phyloP scores from a whole-genome alignment of 78 protist genomes.

The Dictyostelium citrinum region DNA sequence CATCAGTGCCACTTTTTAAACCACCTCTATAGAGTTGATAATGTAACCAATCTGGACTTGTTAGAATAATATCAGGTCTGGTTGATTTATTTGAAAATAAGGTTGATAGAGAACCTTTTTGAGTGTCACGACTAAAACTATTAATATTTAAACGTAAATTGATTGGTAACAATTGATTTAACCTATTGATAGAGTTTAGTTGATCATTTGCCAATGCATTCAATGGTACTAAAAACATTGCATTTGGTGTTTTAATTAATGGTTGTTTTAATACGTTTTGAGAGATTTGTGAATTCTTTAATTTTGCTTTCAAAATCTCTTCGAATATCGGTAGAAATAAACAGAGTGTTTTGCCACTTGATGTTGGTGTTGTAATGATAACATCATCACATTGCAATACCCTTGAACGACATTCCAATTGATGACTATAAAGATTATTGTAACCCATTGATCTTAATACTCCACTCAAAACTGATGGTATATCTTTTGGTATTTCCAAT shows the following conservation, averaged over 20 bases:
- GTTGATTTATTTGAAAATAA: neutral
- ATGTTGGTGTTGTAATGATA: conserved; percentile 78
- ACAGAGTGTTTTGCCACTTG: conserved; percentile 77
- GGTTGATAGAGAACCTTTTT: neutral
- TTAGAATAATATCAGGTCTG: conserved; percentile 43
- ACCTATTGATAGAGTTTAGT: conserved; percentile 1
- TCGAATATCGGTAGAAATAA: conserved; percentile 64
- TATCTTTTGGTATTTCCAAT: neutral
- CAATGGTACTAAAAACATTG: conserved; percentile 77
- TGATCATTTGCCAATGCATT: conserved; percentile 82
- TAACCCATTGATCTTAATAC: conserved; percentile 15
- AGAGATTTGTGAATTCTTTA: neutral
- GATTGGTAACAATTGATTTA: neutral
- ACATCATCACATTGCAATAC: neutral
- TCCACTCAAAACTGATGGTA: neutral
- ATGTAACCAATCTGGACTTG: conserved; percentile 82
- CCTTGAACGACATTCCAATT: conserved; percentile 22
- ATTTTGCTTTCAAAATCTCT: neutral
- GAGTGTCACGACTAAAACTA: conserved; percentile 12
- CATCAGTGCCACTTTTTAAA: neutral
- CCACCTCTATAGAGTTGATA: conserved; percentile 46
- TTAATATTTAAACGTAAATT: conserved; percentile 11
- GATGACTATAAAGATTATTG: conserved; percentile 30
- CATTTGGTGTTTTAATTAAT: neutral
- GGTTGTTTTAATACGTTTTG: neutral